phyloP scores from a whole-genome alignment of 2,329 filamentous ascomycete genomes.

The Calonectria hawksworthii region DNA sequence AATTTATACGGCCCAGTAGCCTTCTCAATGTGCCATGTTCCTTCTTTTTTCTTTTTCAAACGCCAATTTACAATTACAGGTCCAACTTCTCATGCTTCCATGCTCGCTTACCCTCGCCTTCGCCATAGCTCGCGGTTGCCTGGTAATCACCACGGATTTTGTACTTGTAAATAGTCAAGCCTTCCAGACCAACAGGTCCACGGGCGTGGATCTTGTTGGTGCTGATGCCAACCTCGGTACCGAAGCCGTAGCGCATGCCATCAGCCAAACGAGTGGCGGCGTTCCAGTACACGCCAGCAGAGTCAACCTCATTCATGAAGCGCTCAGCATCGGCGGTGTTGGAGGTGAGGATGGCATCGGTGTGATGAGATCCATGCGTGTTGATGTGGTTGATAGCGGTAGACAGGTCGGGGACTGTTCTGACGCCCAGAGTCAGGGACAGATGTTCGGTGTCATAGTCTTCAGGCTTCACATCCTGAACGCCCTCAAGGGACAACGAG shows the following conservation, averaged over 20 bases:
- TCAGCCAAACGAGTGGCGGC: constrained; percentile 94
- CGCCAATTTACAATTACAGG: constrained; percentile 46
- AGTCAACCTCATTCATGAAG: constrained; percentile 90
- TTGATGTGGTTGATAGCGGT: constrained; percentile 92
- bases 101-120: constrained; percentile 69
- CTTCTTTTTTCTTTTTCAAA: constrained; percentile 17
- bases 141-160: constrained; percentile 88
- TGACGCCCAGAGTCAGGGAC: constrained; percentile 85
- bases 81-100: constrained; percentile 71
- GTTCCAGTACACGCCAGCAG: constrained; percentile 97
- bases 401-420: constrained; percentile 77
- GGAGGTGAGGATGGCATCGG: constrained; percentile 88
- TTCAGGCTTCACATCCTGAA: constrained; percentile 75
- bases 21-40: background rate
- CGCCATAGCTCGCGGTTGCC: constrained; percentile 81
- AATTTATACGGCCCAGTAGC: constrained; percentile 34
- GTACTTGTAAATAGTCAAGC: constrained; percentile 98
- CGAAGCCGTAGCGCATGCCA: constrained; percentile 97
- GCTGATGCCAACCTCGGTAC: constrained; percentile 97
- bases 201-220: constrained; percentile 98
- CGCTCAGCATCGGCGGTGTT: constrained; percentile 76
- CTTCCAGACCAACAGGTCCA: constrained; percentile 93
- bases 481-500: constrained; percentile 56
- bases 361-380: constrained; percentile 91
- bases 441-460: constrained; percentile 95